Percentiles rank a stretch among this genome's conserved stretches.
phyloP scores from a whole-genome alignment of 805 yeast genomes.

The Lipomyces yamadae region DNA sequence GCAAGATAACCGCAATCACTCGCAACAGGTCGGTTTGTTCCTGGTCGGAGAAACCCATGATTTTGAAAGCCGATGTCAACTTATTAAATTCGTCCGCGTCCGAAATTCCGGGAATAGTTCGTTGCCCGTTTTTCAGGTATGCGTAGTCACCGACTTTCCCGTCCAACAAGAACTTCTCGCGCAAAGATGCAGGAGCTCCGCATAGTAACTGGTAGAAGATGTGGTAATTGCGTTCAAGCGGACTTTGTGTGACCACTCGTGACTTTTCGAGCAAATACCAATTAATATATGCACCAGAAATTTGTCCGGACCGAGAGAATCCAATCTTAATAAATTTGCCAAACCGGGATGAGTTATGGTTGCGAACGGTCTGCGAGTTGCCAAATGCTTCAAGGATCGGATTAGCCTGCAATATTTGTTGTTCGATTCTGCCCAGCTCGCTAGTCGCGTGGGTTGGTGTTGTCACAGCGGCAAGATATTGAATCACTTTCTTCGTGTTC shows the following conservation, averaged over 20 bases:
- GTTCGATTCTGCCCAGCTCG: slow-evolving; percentile 58
- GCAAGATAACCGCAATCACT: slow-evolving; percentile 75
- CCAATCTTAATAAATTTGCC: slow-evolving; percentile 94
- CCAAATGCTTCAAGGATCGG: slow-evolving; percentile 97
- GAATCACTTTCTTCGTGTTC: slow-evolving; percentile 92
- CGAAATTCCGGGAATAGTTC: slow-evolving; percentile 71
- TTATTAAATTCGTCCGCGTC: slow-evolving; percentile 70
- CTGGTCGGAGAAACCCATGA: slow-evolving; percentile 66
- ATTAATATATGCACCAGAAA: slow-evolving; percentile 89
- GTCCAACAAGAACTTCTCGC: slow-evolving; percentile 47
- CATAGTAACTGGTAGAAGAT: slow-evolving; percentile 83
- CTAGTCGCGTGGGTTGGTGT: slow-evolving; percentile 44
- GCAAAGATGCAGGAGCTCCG: slow-evolving; percentile 60
- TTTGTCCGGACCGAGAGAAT: slow-evolving; percentile 64
- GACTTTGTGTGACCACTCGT: slow-evolving; percentile 78
- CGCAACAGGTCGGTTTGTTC: slow-evolving; percentile 66
- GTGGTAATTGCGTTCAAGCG: slow-evolving; percentile 87
- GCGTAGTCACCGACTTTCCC: slow-evolving; percentile 54
- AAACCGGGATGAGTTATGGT: slow-evolving; percentile 92
- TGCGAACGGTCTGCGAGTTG: slow-evolving; percentile 92
- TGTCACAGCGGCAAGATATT: slow-evolving; percentile 77
- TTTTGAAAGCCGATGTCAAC: slow-evolving; percentile 68
- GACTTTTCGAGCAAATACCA: slow-evolving; percentile 95
- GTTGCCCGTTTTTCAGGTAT: slow-evolving; percentile 63
- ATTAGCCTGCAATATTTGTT: slow-evolving; percentile 87